A percentile compares a stretch with the other conserved stretches of the same genome.
Conservation (phyloP, 441 rosid genomes). For the Populus hybrid region DNA sequence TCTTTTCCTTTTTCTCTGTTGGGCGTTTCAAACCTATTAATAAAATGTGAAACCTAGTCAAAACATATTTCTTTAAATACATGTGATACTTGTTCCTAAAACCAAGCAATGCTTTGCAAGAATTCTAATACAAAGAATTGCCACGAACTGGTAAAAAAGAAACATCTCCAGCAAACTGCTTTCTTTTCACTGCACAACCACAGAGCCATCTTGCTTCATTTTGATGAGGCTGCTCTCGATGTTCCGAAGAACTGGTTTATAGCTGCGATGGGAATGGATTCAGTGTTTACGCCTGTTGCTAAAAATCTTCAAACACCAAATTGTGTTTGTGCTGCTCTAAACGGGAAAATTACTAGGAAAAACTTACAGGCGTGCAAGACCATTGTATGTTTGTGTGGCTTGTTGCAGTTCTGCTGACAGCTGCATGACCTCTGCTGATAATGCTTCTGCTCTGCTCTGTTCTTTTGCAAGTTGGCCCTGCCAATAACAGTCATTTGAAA, state of each 20-base stretch:
- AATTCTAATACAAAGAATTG: neutral
- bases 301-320: neutral
- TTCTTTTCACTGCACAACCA: constrained; percentile 36
- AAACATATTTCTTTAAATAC: neutral
- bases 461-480: constrained; percentile 81
- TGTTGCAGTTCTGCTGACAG: constrained; percentile 77
- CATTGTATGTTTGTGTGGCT: constrained; percentile 76
- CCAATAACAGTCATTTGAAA: constrained; percentile 4
- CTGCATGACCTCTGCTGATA: constrained; percentile 84
- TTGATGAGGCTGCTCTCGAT: constrained; percentile 79
- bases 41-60: neutral
- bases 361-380: constrained; percentile 74
- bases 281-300: neutral
- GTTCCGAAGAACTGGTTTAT: constrained; percentile 80
- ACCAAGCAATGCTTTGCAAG: neutral
- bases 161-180: no score
- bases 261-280: constrained; percentile 43
- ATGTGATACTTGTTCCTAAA: neutral
- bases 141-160: neutral
- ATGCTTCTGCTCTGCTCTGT: constrained; percentile 80
- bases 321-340: neutral
- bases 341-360: neutral
- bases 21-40: neutral
- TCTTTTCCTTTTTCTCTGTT: constrained; percentile 4
- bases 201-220: constrained; percentile 78